Conservation (phyloP, 192 early-diverging fungal species). For the Diversispora epigaea region DNA sequence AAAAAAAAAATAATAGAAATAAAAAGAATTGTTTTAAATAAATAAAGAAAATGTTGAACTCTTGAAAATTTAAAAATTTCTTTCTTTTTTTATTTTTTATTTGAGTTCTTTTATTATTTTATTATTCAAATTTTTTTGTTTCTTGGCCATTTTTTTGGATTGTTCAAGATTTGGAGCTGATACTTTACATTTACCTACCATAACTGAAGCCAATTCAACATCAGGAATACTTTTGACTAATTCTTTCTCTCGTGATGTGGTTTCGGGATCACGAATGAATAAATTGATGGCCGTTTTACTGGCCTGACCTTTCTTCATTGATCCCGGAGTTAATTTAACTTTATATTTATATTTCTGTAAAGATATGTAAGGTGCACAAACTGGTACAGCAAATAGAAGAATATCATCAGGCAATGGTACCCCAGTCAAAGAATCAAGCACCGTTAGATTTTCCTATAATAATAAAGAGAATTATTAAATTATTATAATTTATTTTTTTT, state of each 20-base stretch:
- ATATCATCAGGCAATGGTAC: slow-evolving; percentile 77
- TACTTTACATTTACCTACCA: slow-evolving; percentile 88
- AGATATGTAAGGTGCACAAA: slow-evolving; percentile 89
- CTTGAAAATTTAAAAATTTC: no score
- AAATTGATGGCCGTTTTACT: slow-evolving; percentile 46
- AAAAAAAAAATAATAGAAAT: no score
- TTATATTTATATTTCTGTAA: slow-evolving; percentile 92
- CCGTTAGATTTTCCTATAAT: slow-evolving; percentile 52
- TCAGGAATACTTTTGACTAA: slow-evolving; percentile 85
- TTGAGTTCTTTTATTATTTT: slow-evolving; percentile 28
- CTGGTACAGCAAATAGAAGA: slow-evolving; percentile 81
- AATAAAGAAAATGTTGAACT: no score
- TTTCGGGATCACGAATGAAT: slow-evolving; percentile 37
- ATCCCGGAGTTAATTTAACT: slow-evolving; percentile 89
- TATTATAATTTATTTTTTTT: not conserved
- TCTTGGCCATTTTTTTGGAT: slow-evolving; percentile 56
- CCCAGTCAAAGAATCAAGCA: slow-evolving; percentile 80
- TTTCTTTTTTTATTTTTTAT: slow-evolving; percentile 15
- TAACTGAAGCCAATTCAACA: slow-evolving; percentile 73
- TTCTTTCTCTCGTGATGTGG: slow-evolving; percentile 64
- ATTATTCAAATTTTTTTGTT: slow-evolving; percentile 22
- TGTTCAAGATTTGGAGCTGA: slow-evolving; percentile 74
- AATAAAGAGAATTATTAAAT: not conserved
- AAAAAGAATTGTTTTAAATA: no score
- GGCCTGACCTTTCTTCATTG: slow-evolving; percentile 79